A percentile compares a stretch with the other conserved stretches of the same genome.
phyloP scores from a whole-genome alignment of 805 yeast genomes.

The Monosporozyma unispora region DNA sequence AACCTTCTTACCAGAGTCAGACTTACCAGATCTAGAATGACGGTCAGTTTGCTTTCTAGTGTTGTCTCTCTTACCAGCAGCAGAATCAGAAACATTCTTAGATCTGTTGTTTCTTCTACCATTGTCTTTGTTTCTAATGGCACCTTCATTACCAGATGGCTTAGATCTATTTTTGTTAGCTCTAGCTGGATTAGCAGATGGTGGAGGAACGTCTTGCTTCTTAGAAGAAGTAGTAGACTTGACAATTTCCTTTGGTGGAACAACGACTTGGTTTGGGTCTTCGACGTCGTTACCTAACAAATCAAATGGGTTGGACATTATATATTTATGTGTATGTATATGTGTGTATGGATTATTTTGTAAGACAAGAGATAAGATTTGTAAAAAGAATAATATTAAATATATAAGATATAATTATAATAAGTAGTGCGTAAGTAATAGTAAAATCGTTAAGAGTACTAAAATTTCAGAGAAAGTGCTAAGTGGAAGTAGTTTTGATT shows the following conservation, averaged over 20 bases:
- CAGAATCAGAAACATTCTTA: conserved; percentile 43
- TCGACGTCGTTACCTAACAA: conserved; percentile 84
- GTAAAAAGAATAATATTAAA: neutral
- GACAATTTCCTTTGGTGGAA: conserved; percentile 64
- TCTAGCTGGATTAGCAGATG: conserved; percentile 70
- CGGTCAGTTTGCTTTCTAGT: conserved; percentile 61
- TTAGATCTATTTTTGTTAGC: conserved; percentile 65
- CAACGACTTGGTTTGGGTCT: conserved; percentile 54
- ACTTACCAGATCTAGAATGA: conserved; percentile 74
- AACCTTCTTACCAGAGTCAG: conserved; percentile 77
- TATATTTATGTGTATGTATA: neutral
- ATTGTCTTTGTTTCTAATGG: conserved; percentile 60
- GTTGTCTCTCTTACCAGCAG: conserved; percentile 44
- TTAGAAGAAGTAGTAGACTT: conserved; percentile 77
- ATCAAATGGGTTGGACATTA: conserved; percentile 55
- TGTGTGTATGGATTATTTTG: neutral
- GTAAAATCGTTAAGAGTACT: neutral
- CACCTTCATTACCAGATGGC: conserved; percentile 83
- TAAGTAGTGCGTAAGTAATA: neutral
- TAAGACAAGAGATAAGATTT: neutral
- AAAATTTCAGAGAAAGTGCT: neutral
- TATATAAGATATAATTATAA: neutral
- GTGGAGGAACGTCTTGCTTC: conserved; percentile 76
- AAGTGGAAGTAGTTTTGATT: neutral
- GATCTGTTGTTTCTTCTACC: conserved; percentile 54